These are phyloP conservation scores for Fusarium dimerum DNA, from an alignment of 2,329 filamentous ascomycete species.

Conservation along the genomic window DNA sequence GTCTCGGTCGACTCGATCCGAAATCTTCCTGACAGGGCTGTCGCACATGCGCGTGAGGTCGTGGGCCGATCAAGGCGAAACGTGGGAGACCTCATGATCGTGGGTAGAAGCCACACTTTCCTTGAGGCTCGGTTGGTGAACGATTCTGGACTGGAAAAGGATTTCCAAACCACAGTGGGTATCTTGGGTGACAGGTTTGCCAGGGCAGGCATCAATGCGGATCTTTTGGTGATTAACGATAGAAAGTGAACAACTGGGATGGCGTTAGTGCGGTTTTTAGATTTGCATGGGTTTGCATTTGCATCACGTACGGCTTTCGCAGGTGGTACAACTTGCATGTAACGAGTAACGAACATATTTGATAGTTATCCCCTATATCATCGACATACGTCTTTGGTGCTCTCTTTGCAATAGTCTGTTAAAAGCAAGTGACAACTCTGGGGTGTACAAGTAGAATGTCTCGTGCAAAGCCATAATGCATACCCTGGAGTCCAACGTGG, in stretches of 20 bases:
- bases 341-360: not conserved
- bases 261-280: not conserved
- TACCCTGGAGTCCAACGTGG: too few species aligned
- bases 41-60: constrained; percentile 16
- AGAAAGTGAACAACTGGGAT: constrained; percentile 1
- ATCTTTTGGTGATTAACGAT: constrained; percentile 30
- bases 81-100: constrained; percentile 29
- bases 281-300: not conserved
- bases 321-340: not conserved
- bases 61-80: constrained; percentile 26
- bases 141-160: constrained; percentile 28
- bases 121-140: constrained; percentile 16
- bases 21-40: constrained; percentile 27
- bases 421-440: not conserved
- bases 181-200: constrained; percentile 28
- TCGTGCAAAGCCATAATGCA: too few species aligned
- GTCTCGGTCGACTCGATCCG: constrained; percentile 26
- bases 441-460: too few species aligned
- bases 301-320: not conserved
- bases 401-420: not conserved
- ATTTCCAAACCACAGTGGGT: constrained; percentile 29
- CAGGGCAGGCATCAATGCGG: constrained; percentile 30
- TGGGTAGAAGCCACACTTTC: constrained; percentile 23
- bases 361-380: not conserved
- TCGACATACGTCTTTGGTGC: not conserved